Evolutionary conservation across 768 basidiomycete species (phyloP), one percentile per base, ranked within the genome.

Genomic region (Hygrophoropsis aurantiaca): DNA sequence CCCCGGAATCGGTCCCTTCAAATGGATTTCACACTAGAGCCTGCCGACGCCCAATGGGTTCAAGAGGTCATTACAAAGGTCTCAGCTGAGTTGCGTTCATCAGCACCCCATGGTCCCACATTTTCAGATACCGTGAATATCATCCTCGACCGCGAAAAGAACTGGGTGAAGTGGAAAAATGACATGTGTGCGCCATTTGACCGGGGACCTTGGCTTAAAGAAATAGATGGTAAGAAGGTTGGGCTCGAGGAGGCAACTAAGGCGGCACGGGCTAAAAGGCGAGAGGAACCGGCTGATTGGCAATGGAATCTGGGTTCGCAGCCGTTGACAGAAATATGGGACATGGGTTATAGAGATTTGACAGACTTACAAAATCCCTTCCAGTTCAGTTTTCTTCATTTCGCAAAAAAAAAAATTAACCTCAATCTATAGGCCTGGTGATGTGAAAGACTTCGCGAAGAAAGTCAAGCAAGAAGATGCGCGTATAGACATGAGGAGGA

Each of bases 131-230:
- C 88, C 0, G 84, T 87, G 20, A 71, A 63, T 42, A 71, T 77
- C 8, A 84, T 93, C 27, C 72, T 94, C 5, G 84, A 89, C 54
- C 75, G 91, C 42, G 92, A 94, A 67, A 84, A 81, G 62, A 93
- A 91, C 58, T 94, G 92, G 92, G 81, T 90, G 3, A 81, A 78
- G 52, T 94, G 90, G 91, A 94, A 94, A 70, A 88, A 87, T 53
- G 84, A 88, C 34, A 65, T 86, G 2, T 94, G 91, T 60, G 70
- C 80, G 13, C 79, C 85, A 3, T 93, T 94, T 58, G 88, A 90
- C 60, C 84, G 83, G 55, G 82, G 82, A 32, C 74, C 86, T 5
- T 81, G 84, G 78, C 69, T 67, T 10, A 62, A 66, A 35, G 74
- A 78, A 41, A 51, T 81, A 24, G 69, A 75, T 42, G 79, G 72